These are phyloP conservation scores for Beauveria sp. DNA, from an alignment of 2,329 filamentous ascomycete species.

Conservation along the genomic window DNA sequence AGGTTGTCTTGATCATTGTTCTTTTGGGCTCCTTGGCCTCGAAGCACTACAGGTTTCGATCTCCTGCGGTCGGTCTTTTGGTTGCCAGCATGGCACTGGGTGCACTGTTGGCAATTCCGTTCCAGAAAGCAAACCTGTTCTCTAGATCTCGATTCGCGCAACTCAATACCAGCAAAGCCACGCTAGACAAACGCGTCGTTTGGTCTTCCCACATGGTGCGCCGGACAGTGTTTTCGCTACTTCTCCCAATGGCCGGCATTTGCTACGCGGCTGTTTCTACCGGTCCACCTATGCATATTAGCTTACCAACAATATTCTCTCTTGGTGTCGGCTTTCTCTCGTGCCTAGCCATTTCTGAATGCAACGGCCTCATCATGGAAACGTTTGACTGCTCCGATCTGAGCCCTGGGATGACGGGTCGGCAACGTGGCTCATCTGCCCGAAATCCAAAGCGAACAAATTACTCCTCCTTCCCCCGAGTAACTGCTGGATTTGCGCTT, in stretches of 20 bases:
- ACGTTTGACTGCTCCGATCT: conserved; percentile 75
- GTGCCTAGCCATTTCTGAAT: conserved; percentile 67
- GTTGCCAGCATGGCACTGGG: conserved; percentile 61
- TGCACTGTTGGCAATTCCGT: conserved; percentile 61
- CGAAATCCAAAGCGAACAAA: conserved; percentile 48
- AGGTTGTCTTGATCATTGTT: conserved; percentile 65
- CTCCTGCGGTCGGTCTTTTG: conserved; percentile 59
- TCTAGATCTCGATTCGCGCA: conserved; percentile 54
- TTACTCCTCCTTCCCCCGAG: conserved; percentile 68
- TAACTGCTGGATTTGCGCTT: conserved; percentile 62
- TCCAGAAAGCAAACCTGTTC: conserved; percentile 64
- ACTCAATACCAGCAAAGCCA: conserved; percentile 58
- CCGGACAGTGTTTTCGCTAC: conserved; percentile 57
- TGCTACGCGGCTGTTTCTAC: conserved; percentile 60
- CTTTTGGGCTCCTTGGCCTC: conserved; percentile 67
- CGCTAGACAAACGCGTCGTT: conserved; percentile 52
- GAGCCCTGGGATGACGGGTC: conserved; percentile 60
- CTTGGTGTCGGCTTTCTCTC: conserved; percentile 62
- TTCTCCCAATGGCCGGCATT: conserved; percentile 58
- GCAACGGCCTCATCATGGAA: conserved; percentile 72
- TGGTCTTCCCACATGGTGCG: conserved; percentile 69
- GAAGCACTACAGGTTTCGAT: conserved; percentile 55
- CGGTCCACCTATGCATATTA: conserved; percentile 52
- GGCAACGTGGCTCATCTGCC: conserved; percentile 34
- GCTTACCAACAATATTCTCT: conserved; percentile 60